phyloP scores from a whole-genome alignment of 2,329 filamentous ascomycete genomes.

The Fusarium coicis region DNA sequence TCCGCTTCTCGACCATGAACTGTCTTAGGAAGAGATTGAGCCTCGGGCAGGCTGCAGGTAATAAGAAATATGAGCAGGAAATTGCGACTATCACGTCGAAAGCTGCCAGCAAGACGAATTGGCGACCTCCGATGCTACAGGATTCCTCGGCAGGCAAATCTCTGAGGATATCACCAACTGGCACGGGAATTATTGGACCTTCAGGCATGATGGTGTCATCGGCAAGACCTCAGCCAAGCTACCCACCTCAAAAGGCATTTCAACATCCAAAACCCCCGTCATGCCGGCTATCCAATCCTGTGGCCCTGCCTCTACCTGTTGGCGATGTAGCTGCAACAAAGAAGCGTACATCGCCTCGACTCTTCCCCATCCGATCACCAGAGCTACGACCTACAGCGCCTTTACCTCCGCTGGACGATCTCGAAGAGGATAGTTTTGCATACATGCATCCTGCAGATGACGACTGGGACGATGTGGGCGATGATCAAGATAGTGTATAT shows the following conservation, averaged over 20 bases:
- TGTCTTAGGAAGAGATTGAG: constrained; percentile 61
- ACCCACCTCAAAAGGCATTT: constrained; percentile 11
- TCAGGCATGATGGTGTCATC: constrained; percentile 5
- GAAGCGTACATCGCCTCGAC: constrained; percentile 45
- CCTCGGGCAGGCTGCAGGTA: constrained; percentile 43
- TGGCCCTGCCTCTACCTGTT: constrained; percentile 44
- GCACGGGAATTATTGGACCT: constrained; percentile 18
- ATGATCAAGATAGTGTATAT: constrained; percentile 63
- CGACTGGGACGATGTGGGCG: constrained; percentile 54
- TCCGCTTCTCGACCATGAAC: constrained; percentile 75
- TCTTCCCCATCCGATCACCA: constrained; percentile 49
- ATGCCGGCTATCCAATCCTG: constrained; percentile 45
- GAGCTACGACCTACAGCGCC: constrained; percentile 45
- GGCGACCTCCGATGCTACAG: constrained; percentile 38
- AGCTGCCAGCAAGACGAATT: constrained; percentile 32
- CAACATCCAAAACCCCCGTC: constrained; percentile 34
- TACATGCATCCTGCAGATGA: constrained; percentile 60
- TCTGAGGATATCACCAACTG: constrained; percentile 18
- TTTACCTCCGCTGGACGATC: constrained; percentile 45
- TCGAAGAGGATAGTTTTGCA: constrained; percentile 59
- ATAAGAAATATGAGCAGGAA: constrained; percentile 45
- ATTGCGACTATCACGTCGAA: constrained; percentile 34
- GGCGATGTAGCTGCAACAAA: constrained; percentile 42
- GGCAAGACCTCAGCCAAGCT: constrained; percentile 6
- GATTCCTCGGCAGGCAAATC: constrained; percentile 37